phyloP scores from a whole-genome alignment of 495 filamentous ascomycete species.

The Aspergillus bridgeri region DNA sequence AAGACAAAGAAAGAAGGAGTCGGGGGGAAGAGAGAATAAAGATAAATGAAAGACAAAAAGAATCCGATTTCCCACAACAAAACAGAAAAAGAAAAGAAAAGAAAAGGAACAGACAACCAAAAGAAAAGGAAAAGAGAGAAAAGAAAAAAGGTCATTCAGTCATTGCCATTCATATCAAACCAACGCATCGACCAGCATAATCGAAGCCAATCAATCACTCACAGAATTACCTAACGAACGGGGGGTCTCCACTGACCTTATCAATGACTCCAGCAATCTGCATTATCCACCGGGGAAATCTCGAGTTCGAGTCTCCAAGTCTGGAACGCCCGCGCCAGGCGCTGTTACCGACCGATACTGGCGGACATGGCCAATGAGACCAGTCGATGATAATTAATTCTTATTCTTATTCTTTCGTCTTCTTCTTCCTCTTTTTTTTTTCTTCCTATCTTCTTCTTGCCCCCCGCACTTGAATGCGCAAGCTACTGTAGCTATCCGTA shows the following conservation, averaged over 20 bases:
- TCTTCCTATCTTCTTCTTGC: not conserved
- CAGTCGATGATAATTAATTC: not conserved
- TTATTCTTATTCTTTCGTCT: not conserved
- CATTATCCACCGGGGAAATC: too few relatives aligned
- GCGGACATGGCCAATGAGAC: not conserved
- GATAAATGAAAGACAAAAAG: conserved; percentile 4
- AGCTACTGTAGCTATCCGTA: too few relatives aligned
- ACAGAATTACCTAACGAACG: not conserved
- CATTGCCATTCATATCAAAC: not conserved
- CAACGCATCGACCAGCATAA: not conserved
- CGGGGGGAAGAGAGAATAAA: not conserved
- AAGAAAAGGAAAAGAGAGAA: not conserved
- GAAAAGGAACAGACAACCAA: not conserved
- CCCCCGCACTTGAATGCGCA: not conserved
- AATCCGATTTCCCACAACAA: not conserved
- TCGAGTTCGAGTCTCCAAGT: too few relatives aligned
- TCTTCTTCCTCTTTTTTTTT: not conserved
- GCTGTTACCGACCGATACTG: conserved; percentile 14
- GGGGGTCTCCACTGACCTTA: conserved; percentile 4
- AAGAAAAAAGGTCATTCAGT: conserved; percentile 1
- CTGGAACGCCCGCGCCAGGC: conserved; percentile 26
- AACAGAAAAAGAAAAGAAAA: not conserved
- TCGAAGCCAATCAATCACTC: not conserved
- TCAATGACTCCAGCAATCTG: conserved; percentile 9
- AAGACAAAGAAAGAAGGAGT: conserved; percentile 1